Evolutionary conservation across 2,329 filamentous ascomycete species (phyloP), one percentile per base, ranked within the genome.

Genomic region (Thermothelomyces thermophilus): DNA sequence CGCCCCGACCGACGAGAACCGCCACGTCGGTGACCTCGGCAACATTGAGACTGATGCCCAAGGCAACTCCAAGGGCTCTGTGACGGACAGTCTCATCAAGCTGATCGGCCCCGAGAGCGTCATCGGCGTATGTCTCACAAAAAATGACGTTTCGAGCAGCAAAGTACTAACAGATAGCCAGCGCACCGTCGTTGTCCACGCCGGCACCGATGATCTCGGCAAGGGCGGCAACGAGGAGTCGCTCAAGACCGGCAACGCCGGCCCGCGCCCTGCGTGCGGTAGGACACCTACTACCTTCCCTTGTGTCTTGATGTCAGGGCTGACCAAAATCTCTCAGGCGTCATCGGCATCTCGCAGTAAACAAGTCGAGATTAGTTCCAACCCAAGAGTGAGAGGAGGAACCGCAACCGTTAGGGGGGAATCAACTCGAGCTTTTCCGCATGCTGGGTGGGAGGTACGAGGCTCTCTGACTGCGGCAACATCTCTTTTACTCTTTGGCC

Each of bases 241-340:
- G 66, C 89, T 94, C 79, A 96, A 94, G 85, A 98, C 93, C 59
- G 93, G 93, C 62, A 98, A 97, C 70, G 93, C 93, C 68, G 93
- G 93, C 64, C 71, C 76, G 63, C 88, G 93, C 68, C 93, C 93
- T 68, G 93, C 93, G 69, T 98, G 93, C 75, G 93, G 93, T 59
- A 56, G 40, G 58, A 14, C 9, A 20, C 7, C 11, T 1, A 4
- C 13, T 14, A 20, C 10, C n/a, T 13, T 28, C 13, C 5, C 17
- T 41, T n/a, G 3, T 34, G 13, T 14, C 10, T 19, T 35, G 6
- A 56, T 54, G 57, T 51, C 17, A 3, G 39, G 19, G 48, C 43
- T 47, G 37, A 56, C 40, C 5, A n/a, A n/a, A 33, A 0, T 11
- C 31, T 31, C n/a, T 19, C 37, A 86, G 84, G 84, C 76, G 90